phyloP scores from a whole-genome alignment of 2,329 filamentous ascomycete genomes.

The Calycina marina region DNA sequence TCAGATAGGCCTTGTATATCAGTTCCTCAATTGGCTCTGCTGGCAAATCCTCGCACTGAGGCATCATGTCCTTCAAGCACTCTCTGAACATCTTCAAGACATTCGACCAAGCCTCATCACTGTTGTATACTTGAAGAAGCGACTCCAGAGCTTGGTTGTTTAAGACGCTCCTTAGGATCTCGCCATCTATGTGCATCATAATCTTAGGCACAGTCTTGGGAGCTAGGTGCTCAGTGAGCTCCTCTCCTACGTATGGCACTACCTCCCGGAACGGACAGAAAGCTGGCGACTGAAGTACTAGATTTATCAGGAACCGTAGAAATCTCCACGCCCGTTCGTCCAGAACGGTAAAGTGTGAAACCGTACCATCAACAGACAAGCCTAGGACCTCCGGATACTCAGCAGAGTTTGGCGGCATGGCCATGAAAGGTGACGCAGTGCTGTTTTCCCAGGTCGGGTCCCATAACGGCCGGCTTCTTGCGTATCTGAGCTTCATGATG shows the following conservation, averaged over 20 bases:
- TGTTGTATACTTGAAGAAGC: slow-evolving; percentile 21
- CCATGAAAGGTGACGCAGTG: not conserved
- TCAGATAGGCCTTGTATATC: slow-evolving; percentile 32
- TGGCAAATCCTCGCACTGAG: too few species aligned
- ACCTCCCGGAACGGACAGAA: slow-evolving; percentile 30
- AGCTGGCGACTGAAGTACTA: slow-evolving; percentile 35
- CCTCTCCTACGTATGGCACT: slow-evolving; percentile 29
- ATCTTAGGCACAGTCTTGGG: slow-evolving; percentile 27
- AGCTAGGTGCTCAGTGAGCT: slow-evolving; percentile 20
- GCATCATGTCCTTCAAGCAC: slow-evolving; percentile 35
- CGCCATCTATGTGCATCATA: slow-evolving; percentile 52
- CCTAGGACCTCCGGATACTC: slow-evolving; percentile 38
- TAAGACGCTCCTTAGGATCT: slow-evolving; percentile 43
- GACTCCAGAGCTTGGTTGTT: slow-evolving; percentile 30
- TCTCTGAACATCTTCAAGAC: slow-evolving; percentile 34
- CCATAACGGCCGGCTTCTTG: slow-evolving; percentile 29
- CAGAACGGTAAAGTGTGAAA: slow-evolving; percentile 57
- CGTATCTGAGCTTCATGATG: slow-evolving; percentile 39
- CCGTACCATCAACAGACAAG: slow-evolving; percentile 51
- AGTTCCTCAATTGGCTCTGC: not conserved
- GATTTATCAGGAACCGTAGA: slow-evolving; percentile 57
- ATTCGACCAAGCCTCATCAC: slow-evolving; percentile 17
- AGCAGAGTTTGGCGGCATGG: not conserved
- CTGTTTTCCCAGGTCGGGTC: slow-evolving; percentile 11
- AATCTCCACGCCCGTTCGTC: slow-evolving; percentile 47